Evolutionary conservation across 2,329 filamentous ascomycete genomes (phyloP).

Genomic region (Fusarium napiforme): DNA sequence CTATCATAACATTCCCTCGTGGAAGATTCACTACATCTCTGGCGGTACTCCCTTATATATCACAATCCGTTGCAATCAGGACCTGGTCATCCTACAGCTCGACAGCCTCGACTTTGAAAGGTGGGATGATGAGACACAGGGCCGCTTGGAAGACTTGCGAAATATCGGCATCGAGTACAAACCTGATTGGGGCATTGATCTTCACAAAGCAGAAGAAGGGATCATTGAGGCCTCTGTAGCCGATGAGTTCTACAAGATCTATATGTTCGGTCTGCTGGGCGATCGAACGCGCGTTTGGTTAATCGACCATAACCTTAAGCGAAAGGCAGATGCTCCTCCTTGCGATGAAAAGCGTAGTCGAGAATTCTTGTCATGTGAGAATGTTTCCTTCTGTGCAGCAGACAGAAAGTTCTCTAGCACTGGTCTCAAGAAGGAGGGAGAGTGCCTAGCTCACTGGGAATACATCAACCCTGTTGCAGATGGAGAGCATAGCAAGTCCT

Average conservation of each 20-base stretch:
- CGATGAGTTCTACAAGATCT: neutral
- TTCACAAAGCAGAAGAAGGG: neutral
- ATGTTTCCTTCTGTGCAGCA: neutral
- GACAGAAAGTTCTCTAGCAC: neutral
- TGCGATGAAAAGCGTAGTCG: neutral
- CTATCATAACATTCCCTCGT: too few relatives aligned
- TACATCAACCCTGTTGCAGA: neutral
- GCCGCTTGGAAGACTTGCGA: accelerated
- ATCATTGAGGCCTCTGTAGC: neutral
- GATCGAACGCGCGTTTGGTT: neutral
- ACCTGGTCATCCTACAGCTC: neutral
- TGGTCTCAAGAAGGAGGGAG: neutral
- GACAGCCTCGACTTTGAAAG: neutral
- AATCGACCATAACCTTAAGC: neutral
- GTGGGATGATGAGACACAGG: neutral
- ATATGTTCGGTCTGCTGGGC: accelerated
- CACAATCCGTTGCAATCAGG: neutral
- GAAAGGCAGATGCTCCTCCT: neutral
- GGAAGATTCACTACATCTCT: accelerated
- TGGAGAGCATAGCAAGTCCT: neutral
- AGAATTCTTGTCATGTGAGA: accelerated
- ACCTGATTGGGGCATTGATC: neutral
- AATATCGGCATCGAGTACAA: neutral
- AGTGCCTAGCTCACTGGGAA: neutral
- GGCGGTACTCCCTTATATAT: neutral